A percentile compares a stretch with the other conserved stretches of the same genome.
Evolutionary conservation across 1,284 basidiomycete species (phyloP).

Genomic region (Cutaneotrichosporon cyanovorans): DNA sequence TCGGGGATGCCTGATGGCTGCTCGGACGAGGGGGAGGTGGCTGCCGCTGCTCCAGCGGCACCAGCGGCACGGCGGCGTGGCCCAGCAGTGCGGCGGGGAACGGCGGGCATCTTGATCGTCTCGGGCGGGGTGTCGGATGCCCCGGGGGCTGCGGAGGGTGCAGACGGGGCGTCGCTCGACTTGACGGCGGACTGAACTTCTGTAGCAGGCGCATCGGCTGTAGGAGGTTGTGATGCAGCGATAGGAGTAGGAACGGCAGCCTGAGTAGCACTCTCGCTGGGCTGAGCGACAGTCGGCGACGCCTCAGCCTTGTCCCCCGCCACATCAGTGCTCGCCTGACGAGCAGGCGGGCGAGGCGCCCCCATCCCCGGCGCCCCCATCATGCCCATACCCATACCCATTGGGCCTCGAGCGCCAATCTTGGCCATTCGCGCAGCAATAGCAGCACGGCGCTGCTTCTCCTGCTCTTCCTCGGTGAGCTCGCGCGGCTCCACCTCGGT

Average conservation of each 20-base stretch:
- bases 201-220: neutral
- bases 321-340: slow-evolving; percentile 18
- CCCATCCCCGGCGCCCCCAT: slow-evolving; percentile 7
- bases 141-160: neutral
- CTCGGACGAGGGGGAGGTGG: neutral
- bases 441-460: slow-evolving; percentile 46
- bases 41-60: neutral
- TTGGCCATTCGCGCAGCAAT: slow-evolving; percentile 49
- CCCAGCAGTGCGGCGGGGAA: slow-evolving; percentile 35
- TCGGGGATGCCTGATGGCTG: neutral
- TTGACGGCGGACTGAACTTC: too few relatives aligned
- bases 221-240: neutral
- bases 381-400: slow-evolving; percentile 37
- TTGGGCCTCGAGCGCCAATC: slow-evolving; percentile 46
- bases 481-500: slow-evolving; percentile 29
- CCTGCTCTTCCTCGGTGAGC: slow-evolving; percentile 42
- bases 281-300: neutral
- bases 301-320: neutral
- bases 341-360: slow-evolving; percentile 12
- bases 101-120: slow-evolving; percentile 36
- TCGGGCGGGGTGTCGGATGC: slow-evolving; percentile 11
- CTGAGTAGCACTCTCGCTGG: neutral
- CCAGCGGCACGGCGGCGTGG: slow-evolving; percentile 27
- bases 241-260: neutral
- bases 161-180: neutral